Evolutionary conservation across 192 early-diverging fungal genomes (phyloP).

Genomic region (Backusella psychrophila): DNA sequence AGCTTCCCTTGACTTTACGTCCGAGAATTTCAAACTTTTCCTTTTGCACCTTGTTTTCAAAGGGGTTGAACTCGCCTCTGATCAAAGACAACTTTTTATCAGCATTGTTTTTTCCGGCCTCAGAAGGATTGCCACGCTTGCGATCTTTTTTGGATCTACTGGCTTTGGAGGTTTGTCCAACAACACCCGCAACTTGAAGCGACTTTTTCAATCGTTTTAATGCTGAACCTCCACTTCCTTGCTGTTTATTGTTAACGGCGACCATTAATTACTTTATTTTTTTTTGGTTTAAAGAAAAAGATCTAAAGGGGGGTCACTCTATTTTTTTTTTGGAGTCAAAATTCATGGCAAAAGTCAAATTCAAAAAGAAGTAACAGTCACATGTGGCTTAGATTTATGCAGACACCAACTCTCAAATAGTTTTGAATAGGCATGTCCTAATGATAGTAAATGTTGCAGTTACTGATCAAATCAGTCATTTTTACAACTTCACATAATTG

Average conservation of each 20-base stretch:
- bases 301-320: no score
- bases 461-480: no score
- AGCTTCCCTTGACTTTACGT: constrained; percentile 76
- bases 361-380: neutral
- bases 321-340: neutral
- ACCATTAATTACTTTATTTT: constrained; percentile 1
- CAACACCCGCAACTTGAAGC: constrained; percentile 74
- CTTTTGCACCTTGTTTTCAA: constrained; percentile 80
- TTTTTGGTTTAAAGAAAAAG: neutral
- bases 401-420: neutral
- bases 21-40: constrained; percentile 85
- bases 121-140: constrained; percentile 50
- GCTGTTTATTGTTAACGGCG: constrained; percentile 1
- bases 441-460: no score
- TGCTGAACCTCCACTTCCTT: constrained; percentile 56
- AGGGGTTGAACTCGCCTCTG: constrained; percentile 75
- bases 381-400: neutral
- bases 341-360: neutral
- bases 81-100: constrained; percentile 42
- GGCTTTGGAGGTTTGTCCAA: constrained; percentile 65
- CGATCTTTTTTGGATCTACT: constrained; percentile 63
- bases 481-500: no score
- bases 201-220: constrained; percentile 80
- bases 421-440: no score
- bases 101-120: constrained; percentile 54